Evolutionary conservation across 768 basidiomycete genomes (phyloP).

Genomic region (Russula virescens): DNA sequence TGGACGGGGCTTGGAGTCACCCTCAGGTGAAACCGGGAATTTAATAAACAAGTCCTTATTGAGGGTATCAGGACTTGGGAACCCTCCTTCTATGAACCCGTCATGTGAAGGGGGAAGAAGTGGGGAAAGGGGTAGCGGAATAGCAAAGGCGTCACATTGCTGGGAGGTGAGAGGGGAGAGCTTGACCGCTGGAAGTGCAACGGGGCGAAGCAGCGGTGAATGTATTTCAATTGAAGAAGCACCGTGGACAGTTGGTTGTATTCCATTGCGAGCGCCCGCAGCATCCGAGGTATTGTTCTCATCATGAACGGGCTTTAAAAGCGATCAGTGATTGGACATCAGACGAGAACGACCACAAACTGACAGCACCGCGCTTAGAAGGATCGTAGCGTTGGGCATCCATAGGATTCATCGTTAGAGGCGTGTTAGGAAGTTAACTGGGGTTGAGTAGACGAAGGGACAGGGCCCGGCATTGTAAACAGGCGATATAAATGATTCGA

Average conservation of each 20-base stretch:
- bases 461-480: not conserved
- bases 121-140: conserved; percentile 7
- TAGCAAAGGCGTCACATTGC: conserved; percentile 1
- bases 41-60: not conserved
- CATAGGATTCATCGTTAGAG: not conserved
- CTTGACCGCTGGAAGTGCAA: not conserved
- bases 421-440: not conserved
- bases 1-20: not conserved
- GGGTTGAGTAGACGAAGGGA: not conserved
- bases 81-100: not conserved
- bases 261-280: not conserved
- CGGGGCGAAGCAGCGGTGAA: not conserved
- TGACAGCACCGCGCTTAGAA: conserved; percentile 2
- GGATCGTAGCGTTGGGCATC: conserved; percentile 18
- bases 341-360: not conserved
- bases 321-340: not conserved
- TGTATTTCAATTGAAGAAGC: conserved; percentile 3
- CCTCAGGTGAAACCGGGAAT: not conserved
- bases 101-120: not conserved
- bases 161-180: not conserved
- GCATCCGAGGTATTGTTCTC: not conserved
- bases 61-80: not conserved
- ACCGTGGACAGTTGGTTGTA: not conserved
- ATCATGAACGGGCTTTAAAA: conserved; percentile 2
- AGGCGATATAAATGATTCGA: not conserved